Evolutionary conservation across 202 grass and related monocot species (phyloP).

Genomic region (Musa balbisiana): DNA sequence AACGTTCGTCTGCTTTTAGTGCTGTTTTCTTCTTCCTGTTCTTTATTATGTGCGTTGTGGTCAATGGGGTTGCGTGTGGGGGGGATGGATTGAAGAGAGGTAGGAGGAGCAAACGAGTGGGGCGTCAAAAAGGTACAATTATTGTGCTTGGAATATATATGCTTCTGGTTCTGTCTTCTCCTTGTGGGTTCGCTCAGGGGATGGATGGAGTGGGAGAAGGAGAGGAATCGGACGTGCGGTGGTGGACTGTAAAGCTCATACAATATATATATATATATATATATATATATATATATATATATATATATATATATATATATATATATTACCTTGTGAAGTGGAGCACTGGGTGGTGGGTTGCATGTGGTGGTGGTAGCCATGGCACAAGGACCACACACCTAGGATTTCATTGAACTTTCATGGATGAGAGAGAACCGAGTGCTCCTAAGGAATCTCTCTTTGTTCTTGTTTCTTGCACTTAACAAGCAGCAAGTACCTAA

Average conservation of each 20-base stretch:
- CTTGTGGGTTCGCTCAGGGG: neutral
- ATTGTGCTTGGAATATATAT: conserved; percentile 1
- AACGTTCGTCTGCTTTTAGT: neutral
- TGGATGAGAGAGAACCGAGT: no score
- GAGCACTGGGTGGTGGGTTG: no score
- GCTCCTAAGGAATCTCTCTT: neutral
- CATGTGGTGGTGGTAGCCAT: no score
- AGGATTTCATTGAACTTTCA: no score
- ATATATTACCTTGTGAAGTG: no score
- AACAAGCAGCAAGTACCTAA: neutral
- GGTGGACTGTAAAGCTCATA: no score
- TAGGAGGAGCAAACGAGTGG: neutral
- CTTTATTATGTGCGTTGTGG: neutral
- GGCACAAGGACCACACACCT: no score
- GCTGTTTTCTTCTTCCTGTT: neutral
- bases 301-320: no score
- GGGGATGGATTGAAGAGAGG: conserved; percentile 11
- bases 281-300: no score
- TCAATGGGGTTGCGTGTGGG: conserved; percentile 27
- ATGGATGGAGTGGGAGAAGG: neutral
- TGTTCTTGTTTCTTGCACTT: neutral
- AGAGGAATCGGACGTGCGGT: neutral
- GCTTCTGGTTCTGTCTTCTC: conserved; percentile 15
- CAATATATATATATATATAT: no score
- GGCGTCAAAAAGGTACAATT: conserved; percentile 18